phyloP scores from a whole-genome alignment of 371 early-diverging fungal species.

The Mucor irregularis region DNA sequence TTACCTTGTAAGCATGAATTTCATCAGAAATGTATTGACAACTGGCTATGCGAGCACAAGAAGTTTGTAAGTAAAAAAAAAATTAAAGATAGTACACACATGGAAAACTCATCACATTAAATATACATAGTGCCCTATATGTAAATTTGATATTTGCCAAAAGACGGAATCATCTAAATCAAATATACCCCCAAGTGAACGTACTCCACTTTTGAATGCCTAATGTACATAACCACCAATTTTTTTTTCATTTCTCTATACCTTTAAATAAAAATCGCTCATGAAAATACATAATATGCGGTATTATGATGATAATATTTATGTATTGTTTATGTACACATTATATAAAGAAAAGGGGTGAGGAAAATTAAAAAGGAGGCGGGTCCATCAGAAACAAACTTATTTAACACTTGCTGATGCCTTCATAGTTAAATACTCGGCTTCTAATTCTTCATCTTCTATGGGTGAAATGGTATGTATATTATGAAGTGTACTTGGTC shows the following conservation, averaged over 20 bases:
- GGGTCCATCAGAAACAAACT: background rate
- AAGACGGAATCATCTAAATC: conserved; percentile 25
- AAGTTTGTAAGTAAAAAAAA: conserved; percentile 63
- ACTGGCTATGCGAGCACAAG: conserved; percentile 81
- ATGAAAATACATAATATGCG: no score
- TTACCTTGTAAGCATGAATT: conserved; percentile 93
- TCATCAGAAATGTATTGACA: conserved; percentile 92
- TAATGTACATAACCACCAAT: conserved; percentile 17
- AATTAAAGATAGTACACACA: no score
- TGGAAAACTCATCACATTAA: no score
- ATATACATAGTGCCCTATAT: conserved; percentile 39
- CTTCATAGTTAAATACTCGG: conserved; percentile 21
- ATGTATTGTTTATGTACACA: background rate
- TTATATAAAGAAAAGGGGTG: background rate
- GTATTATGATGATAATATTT: no score
- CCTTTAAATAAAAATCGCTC: background rate
- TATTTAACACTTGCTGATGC: background rate
- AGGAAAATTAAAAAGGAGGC: background rate
- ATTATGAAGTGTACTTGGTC: conserved; percentile 22
- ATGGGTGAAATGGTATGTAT: conserved; percentile 14
- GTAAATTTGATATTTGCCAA: conserved; percentile 50
- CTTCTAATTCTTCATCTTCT: conserved; percentile 26
- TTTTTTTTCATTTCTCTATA: background rate
- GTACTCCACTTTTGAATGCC: conserved; percentile 42
- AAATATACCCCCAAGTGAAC: conserved; percentile 30